Conservation (phyloP, 768 basidiomycete genomes). For the Chlorophyllum brunneum region DNA sequence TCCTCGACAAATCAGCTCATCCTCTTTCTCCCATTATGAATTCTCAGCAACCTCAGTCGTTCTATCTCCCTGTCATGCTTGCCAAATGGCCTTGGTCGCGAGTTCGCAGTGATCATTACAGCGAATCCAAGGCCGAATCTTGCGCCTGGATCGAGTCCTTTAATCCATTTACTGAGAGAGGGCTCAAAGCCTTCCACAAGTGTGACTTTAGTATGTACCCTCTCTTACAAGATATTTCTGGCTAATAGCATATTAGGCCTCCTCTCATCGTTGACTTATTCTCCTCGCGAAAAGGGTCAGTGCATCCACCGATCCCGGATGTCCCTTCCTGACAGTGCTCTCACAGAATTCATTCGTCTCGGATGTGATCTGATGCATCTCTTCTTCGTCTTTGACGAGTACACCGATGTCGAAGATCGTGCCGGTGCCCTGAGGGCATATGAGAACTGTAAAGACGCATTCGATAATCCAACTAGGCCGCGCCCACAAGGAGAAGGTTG, state of each 20-base stretch:
- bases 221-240: not conserved
- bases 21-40: no score
- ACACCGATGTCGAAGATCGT: constrained; percentile 20
- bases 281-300: not conserved
- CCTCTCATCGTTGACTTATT: not conserved
- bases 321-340: not conserved
- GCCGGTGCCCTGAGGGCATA: not conserved
- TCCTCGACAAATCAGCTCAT: no score
- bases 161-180: not conserved
- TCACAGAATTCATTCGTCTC: constrained; percentile 20
- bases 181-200: not conserved
- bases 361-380: constrained; percentile 29
- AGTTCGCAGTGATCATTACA: not conserved
- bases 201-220: not conserved
- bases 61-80: not conserved
- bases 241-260: not conserved
- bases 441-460: not conserved
- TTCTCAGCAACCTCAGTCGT: no score
- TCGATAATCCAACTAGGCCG: not conserved
- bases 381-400: constrained; percentile 28
- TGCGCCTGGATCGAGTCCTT: constrained; percentile 1
- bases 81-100: not conserved
- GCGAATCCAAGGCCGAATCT: not conserved
- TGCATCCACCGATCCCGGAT: not conserved
- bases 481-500: not conserved